These are phyloP conservation scores for Hypoxylon sp. DNA, from an alignment of 2,329 filamentous ascomycete genomes.

Conservation along the genomic window DNA sequence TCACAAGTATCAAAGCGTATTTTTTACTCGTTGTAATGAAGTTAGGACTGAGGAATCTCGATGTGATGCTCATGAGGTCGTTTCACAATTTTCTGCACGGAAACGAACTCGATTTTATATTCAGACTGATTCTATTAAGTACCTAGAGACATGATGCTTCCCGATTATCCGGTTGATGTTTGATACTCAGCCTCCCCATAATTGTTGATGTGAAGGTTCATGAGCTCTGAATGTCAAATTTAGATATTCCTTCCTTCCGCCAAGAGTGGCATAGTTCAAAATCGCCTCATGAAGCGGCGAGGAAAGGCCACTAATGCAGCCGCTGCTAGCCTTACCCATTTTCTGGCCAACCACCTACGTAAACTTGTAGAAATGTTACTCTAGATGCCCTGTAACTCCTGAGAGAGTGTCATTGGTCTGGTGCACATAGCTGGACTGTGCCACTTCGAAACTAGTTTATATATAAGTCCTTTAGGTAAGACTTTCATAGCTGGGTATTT, in stretches of 20 bases:
- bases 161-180: not conserved
- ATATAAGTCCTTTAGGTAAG: not conserved
- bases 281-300: not conserved
- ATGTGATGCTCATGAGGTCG: not conserved
- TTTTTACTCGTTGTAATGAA: not conserved
- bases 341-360: not conserved
- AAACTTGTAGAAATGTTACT: not conserved
- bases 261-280: not conserved
- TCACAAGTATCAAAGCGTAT: not conserved
- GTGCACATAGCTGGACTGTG: not conserved
- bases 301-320: not conserved
- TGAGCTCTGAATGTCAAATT: not conserved
- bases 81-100: not conserved
- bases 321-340: not conserved
- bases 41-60: not conserved
- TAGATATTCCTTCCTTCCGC: constrained; percentile 1
- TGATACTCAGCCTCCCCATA: not conserved
- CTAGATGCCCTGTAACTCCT: not conserved
- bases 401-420: not conserved
- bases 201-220: not conserved
- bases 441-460: not conserved
- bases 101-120: not conserved
- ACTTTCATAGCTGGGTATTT: not conserved
- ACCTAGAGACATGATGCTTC: not conserved
- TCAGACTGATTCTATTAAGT: constrained; percentile 1